Conservation (phyloP, 78 protist genomes). For the Polysphondylium violaceum region DNA sequence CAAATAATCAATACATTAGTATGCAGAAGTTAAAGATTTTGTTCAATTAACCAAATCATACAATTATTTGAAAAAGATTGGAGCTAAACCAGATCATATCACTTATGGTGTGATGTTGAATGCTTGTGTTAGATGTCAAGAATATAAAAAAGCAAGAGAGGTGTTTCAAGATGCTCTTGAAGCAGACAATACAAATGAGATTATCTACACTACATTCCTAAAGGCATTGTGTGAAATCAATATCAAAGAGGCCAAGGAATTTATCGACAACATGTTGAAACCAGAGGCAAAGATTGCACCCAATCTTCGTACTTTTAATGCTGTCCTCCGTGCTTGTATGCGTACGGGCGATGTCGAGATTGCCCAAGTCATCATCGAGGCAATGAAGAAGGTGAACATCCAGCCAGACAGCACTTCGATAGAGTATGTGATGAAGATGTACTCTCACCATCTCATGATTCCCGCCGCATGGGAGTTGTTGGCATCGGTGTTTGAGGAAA, state of each 20-base stretch:
- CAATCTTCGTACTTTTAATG: conserved; percentile 78
- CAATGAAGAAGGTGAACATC: conserved; percentile 21
- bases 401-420: conserved; percentile 71
- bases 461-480: conserved; percentile 41
- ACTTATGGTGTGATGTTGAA: conserved; percentile 73
- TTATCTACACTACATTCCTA: conserved; percentile 74
- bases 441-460: conserved; percentile 61
- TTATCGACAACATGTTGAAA: conserved; percentile 43
- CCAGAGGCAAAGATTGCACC: conserved; percentile 14
- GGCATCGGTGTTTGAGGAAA: conserved; percentile 12
- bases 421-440: conserved; percentile 67
- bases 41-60: conserved; percentile 12
- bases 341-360: conserved; percentile 58
- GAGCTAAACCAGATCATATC: conserved; percentile 65
- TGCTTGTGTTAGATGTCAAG: conserved; percentile 78
- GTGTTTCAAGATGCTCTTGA: conserved; percentile 52
- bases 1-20: neutral
- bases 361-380: conserved; percentile 13
- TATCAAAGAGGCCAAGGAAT: conserved; percentile 29
- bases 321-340: conserved; percentile 82
- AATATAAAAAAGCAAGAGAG: conserved; percentile 31
- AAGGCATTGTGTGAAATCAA: conserved; percentile 76
- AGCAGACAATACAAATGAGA: conserved; percentile 44
- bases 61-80: conserved; percentile 51
- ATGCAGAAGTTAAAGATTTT: conserved; percentile 54